Evolutionary conservation across 768 basidiomycete species (phyloP).

Genomic region (Chalciporus pseudorubinellus): DNA sequence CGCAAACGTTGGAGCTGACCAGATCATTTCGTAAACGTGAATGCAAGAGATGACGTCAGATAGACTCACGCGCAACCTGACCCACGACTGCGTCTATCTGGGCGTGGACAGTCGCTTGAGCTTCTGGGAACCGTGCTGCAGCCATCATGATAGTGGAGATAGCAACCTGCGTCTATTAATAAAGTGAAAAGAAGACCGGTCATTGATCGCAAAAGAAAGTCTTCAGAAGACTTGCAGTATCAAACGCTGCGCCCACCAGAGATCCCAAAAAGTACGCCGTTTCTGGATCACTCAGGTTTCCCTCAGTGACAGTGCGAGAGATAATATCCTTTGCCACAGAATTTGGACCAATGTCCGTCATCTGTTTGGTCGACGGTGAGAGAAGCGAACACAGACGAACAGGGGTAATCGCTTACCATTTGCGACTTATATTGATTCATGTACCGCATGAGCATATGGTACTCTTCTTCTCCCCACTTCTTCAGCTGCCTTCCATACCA

Average conservation of each 20-base stretch:
- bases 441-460: slow-evolving; percentile 46
- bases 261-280: slow-evolving; percentile 58
- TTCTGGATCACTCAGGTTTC: slow-evolving; percentile 50
- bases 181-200: not conserved
- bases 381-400: not conserved
- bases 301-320: slow-evolving; percentile 43
- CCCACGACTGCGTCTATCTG: slow-evolving; percentile 39
- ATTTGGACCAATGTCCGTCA: slow-evolving; percentile 4
- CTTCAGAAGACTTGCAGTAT: slow-evolving; percentile 38
- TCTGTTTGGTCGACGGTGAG: slow-evolving; percentile 6
- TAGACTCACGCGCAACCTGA: slow-evolving; percentile 29
- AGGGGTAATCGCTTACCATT: slow-evolving; percentile 34
- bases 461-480: slow-evolving; percentile 53
- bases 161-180: slow-evolving; percentile 8
- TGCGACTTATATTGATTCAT: slow-evolving; percentile 43
- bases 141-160: slow-evolving; percentile 36
- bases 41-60: not conserved
- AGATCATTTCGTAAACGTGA: not conserved
- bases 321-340: slow-evolving; percentile 55
- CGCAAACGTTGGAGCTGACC: slow-evolving; percentile 37
- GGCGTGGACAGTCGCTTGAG: slow-evolving; percentile 34
- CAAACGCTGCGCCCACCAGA: slow-evolving; percentile 64
- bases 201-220: rapidly evolving
- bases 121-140: slow-evolving; percentile 35
- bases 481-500: slow-evolving; percentile 57